Evolutionary conservation across 352 stramenopile species (phyloP).

Genomic region (Phytophthora melonis): DNA sequence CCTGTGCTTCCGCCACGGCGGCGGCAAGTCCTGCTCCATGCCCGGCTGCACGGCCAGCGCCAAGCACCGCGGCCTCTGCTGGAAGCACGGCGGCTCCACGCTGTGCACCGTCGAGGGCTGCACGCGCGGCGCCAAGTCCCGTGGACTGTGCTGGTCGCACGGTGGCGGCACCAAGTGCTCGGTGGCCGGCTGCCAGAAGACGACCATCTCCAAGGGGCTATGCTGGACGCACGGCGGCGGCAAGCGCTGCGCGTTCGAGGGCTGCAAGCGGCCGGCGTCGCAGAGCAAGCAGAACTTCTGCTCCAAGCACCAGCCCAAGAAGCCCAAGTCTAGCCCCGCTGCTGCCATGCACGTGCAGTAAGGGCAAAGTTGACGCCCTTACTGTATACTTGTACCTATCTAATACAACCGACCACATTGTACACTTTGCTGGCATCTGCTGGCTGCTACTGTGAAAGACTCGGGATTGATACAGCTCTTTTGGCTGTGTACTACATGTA

Average conservation of each 20-base stretch:
- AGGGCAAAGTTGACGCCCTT: no score
- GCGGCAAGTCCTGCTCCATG: slow-evolving; percentile 58
- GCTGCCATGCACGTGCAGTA: no score
- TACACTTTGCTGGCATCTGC: no score
- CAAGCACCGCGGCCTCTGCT: slow-evolving; percentile 58
- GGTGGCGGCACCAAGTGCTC: slow-evolving; percentile 85
- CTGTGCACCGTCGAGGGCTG: slow-evolving; percentile 62
- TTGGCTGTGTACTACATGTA: no score
- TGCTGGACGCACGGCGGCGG: slow-evolving; percentile 65
- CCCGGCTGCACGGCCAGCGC: slow-evolving; percentile 55
- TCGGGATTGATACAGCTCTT: no score
- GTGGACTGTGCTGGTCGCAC: slow-evolving; percentile 87
- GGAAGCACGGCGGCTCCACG: slow-evolving; percentile 40
- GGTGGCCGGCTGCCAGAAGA: slow-evolving; percentile 43
- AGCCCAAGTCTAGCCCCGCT: not conserved
- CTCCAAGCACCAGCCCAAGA: slow-evolving; percentile 29
- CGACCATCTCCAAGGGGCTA: slow-evolving; percentile 47
- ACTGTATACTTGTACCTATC: no score
- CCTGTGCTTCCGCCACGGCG: slow-evolving; percentile 50
- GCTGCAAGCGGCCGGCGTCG: slow-evolving; percentile 58
- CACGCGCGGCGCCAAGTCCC: slow-evolving; percentile 76
- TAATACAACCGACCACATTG: no score
- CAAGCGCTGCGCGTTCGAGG: slow-evolving; percentile 47
- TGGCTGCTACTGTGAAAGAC: no score
- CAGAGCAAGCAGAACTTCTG: slow-evolving; percentile 43